These are phyloP conservation scores for Silene vulgaris DNA, from an alignment of 179 eudicot genomes.

Conservation along the genomic window DNA sequence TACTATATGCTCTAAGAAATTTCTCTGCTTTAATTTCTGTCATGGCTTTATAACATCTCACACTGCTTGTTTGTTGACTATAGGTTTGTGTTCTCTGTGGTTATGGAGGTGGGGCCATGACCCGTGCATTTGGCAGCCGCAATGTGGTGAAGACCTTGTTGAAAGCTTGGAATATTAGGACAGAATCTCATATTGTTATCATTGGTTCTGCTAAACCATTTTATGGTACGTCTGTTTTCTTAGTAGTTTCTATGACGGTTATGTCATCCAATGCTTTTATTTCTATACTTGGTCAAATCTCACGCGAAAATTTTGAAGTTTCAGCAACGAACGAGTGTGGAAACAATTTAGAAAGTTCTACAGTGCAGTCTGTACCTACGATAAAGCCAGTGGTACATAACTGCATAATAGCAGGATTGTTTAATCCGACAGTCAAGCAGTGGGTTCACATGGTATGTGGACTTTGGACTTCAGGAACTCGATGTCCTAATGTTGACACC, in stretches of 20 bases:
- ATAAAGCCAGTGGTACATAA: conserved; percentile 33
- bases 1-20: not conserved
- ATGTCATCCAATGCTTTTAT: not conserved
- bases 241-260: not conserved
- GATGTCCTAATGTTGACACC: conserved; percentile 58
- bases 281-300: conserved; percentile 11
- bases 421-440: conserved; percentile 51
- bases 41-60: not conserved
- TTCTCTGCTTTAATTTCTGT: not conserved
- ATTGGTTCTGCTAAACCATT: conserved; percentile 30
- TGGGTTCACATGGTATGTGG: conserved; percentile 70
- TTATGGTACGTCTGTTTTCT: conserved; percentile 27
- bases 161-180: conserved; percentile 42
- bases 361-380: conserved; percentile 20
- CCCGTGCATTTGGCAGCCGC: conserved; percentile 47
- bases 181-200: conserved; percentile 33
- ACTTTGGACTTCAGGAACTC: conserved; percentile 58
- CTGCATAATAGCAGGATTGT: conserved; percentile 41
- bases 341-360: conserved; percentile 18
- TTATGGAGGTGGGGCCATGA: conserved; percentile 62
- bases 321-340: conserved; percentile 29
- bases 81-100: conserved; percentile 64
- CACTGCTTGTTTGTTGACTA: conserved; percentile 14
- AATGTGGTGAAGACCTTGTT: conserved; percentile 48
- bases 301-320: conserved; percentile 15